Evolutionary conservation across 1,284 basidiomycete genomes (phyloP), one percentile per base, ranked within the genome.

Genomic region (Marasmius sp.): DNA sequence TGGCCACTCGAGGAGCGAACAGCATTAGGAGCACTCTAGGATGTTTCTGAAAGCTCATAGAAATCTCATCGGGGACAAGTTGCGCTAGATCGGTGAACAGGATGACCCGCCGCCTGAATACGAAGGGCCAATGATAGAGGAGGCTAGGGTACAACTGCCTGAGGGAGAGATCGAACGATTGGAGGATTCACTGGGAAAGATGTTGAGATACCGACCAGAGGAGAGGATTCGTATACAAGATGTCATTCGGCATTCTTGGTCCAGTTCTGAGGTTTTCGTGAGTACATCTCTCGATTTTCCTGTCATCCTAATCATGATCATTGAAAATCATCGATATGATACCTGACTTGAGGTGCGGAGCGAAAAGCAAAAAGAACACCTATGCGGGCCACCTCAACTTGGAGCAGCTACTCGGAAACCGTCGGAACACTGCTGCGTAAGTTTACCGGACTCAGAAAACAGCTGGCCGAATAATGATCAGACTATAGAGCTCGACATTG

Each of bases 221-320:
- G 77, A 79, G 38, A 77, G 77, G 66, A 73, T 78, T 61, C 34
- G 49, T 8, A 74, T 76, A 58, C 39, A 56, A 20, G 73, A 78
- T 36, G 74, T 79, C 27, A 55, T 77, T 41, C 41, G 49, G 22
- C 76, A 79, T 72, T 74, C 75, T n/a, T 78, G 75, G 75, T 78
- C 77, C 59, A 22, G 16, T 51, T 51, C 43, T 38, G 54, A 34
- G 34, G 34, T 52, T 50, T 33, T n/a, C n/a, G n/a, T n/a, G n/a
- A n/a, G n/a, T n/a, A n/a, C n/a, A n/a, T n/a, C n/a, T n/a, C n/a
- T n/a, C n/a, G n/a, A n/a, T n/a, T n/a, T n/a, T n/a, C n/a, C n/a
- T n/a, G n/a, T n/a, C n/a, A n/a, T n/a, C n/a, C n/a, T n/a, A n/a
- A n/a, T n/a, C n/a, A n/a, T n/a, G n/a, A n/a, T n/a, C n/a, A n/a